These are phyloP conservation scores for Cercophora scortea DNA, from an alignment of 495 filamentous ascomycete species.

Conservation along the genomic window DNA sequence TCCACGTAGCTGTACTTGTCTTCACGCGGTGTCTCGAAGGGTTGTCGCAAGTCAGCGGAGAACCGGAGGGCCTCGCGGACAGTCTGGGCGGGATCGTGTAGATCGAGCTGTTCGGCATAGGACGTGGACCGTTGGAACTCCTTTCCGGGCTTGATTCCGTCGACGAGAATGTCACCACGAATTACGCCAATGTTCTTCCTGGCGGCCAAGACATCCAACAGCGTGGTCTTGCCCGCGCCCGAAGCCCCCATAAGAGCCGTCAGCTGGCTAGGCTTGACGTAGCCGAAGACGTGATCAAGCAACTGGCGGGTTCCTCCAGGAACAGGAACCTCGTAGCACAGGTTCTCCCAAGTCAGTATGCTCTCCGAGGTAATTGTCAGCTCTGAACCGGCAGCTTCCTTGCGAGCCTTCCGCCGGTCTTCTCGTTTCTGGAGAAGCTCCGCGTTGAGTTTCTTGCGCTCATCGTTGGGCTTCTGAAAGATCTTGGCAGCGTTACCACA, in stretches of 20 bases:
- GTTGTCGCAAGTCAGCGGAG: slow-evolving; percentile 74
- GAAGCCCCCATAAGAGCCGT: slow-evolving; percentile 81
- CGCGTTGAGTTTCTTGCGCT: slow-evolving; percentile 62
- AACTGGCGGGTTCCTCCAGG: slow-evolving; percentile 59
- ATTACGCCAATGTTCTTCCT: slow-evolving; percentile 77
- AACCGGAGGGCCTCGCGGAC: slow-evolving; percentile 82
- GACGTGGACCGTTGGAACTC: slow-evolving; percentile 73
- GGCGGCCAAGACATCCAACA: slow-evolving; percentile 69
- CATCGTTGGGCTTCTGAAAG: slow-evolving; percentile 62
- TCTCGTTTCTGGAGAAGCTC: slow-evolving; percentile 51
- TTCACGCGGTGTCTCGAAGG: slow-evolving; percentile 53
- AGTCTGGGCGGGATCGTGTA: slow-evolving; percentile 69
- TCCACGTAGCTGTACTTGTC: slow-evolving; percentile 85
- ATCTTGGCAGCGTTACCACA: slow-evolving; percentile 72
- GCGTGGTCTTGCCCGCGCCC: slow-evolving; percentile 81
- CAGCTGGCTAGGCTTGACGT: slow-evolving; percentile 68
- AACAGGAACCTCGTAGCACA: slow-evolving; percentile 73
- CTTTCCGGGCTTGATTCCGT: slow-evolving; percentile 56
- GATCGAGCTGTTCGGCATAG: slow-evolving; percentile 78
- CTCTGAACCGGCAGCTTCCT: slow-evolving; percentile 40
- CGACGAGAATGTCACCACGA: slow-evolving; percentile 63
- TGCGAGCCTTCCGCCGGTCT: slow-evolving; percentile 41
- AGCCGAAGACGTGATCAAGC: slow-evolving; percentile 66
- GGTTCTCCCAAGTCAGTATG: slow-evolving; percentile 71
- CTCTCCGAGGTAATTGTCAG: slow-evolving; percentile 60